Evolutionary conservation across 1,284 basidiomycete genomes (phyloP), one percentile per base, ranked within the genome.

Genomic region (Leccinum brunneo-olivaceum): DNA sequence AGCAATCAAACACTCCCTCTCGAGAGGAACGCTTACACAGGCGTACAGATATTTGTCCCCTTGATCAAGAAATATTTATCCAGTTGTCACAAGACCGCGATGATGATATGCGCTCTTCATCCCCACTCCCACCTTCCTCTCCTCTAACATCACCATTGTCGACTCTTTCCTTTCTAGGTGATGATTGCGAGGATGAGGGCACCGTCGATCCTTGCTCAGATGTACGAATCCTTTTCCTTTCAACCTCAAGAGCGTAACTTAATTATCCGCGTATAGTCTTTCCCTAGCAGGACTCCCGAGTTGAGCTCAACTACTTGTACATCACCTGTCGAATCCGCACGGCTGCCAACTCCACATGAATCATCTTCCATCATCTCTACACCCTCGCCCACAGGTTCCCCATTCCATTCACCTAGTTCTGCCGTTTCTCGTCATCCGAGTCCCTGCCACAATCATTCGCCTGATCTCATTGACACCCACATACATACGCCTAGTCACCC

Each of bases 111-210:
- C 51, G 41, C 18, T 50, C 6, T 23, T 47, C 37, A 15, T 64
- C 61, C 4, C 33, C 64, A 28, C 57, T 67, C 36, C 62, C 62
- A 9, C 61, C 62, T 7, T 64, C 62, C 24, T 64, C 65, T n/a
- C 61, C 60, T 21, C 47, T 58, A 5, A 35, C 46, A 30, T 66
- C 61, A 0, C 64, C 61, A 0, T 51, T 63, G 37, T 64, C 60
- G 14, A 41, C 24, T 33, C 33, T 47, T 37, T 51, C 52, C 30
- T 51, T 61, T 24, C 46, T 58, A 6, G 48, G 25, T n/a, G 57
- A 54, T 30, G 50, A 54, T 9, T 35, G 19, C 2, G 48, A 50
- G 18, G 45, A 45, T 36, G 40, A 47, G 37, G 37, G 41, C n/a
- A 18, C 27, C 19, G 24, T 38, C 20, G 44, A 59, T 49, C 46